Conservation (phyloP, 768 basidiomycete species). For the Xerocomellus amylosporus region DNA sequence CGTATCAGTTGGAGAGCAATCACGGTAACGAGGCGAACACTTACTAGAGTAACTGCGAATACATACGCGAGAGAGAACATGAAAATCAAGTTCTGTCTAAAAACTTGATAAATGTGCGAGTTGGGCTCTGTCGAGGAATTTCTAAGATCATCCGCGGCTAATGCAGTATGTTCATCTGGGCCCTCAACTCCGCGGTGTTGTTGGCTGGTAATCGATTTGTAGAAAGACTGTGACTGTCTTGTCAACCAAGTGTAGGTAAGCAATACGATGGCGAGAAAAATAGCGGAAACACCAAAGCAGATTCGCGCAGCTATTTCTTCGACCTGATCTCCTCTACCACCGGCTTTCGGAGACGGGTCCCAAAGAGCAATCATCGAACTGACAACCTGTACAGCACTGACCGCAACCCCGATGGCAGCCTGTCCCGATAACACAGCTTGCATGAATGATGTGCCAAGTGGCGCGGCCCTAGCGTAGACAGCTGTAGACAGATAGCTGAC, state of each 20-base stretch:
- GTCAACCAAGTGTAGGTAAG: background rate
- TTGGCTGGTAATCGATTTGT: background rate
- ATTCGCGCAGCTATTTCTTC: background rate
- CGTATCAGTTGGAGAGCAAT: slow-evolving; percentile 2
- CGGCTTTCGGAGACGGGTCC: background rate
- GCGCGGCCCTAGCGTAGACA: background rate
- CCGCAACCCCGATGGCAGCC: background rate
- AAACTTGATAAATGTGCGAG: no score
- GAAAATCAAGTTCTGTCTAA: no score
- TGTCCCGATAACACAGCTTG: background rate
- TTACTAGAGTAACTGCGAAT: no score
- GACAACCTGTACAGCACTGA: background rate
- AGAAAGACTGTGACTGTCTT: no score
- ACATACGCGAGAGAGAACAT: no score
- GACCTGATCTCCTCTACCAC: background rate
- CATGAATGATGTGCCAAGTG: background rate
- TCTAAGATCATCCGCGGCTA: slow-evolving; percentile 38
- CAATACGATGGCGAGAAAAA: background rate
- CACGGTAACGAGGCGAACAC: no score
- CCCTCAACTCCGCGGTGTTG: no score
- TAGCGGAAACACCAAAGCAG: background rate
- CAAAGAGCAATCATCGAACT: slow-evolving; percentile 1
- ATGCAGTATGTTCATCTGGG: no score
- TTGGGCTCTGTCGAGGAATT: no score
- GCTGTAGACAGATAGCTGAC: background rate